Base-by-base conservation (phyloP, 257 asterid species). In the Fraxinus americana region DNA sequence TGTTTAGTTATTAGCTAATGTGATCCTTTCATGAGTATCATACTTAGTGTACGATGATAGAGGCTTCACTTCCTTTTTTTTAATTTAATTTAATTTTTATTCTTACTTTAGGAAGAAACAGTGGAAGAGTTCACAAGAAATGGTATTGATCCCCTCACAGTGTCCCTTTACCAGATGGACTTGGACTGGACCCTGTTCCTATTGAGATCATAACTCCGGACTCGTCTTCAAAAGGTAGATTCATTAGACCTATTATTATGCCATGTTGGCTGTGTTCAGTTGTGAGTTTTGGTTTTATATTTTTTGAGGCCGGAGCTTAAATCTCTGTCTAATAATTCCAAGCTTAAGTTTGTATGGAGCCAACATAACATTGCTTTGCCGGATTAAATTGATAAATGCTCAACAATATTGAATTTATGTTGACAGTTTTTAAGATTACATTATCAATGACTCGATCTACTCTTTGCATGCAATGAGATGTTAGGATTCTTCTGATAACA, bases 81-180 rank as follows among this genome's bases (percentile, higher is more conserved):
- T 25, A 25, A 25, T 25, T 25, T 25, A 25, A 25, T 25, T 25
- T 25, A 25, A 25, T 25, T 25, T 25, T 25, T 25, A 25, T 25
- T 27, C 27, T 71, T 0, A 7, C 2, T 85, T 73, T 65, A 95
- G 98, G 99, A 95, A 89, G 97, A 88, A 73, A 87, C 83, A 77
- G 88, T 89, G 71, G 97, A 84, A 6, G 91, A 90, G 52, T 86
- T 78, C 74, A 85, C 77, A 65, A 82, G 77, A 32, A 87, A 65
- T 74, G 97, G 90, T 27, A 88, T 81, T 39, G 99, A 95, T 75
- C 98, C 96, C 1, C 90, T 95, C 69, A 91, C 91, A 0, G 87
- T 89, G 32, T 95, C 98, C 36, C 99, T 95, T 75, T 90, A 92
- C 87, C 97, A 91, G 87, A 90, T 93, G 97, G 99, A 95, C 86